Base-by-base conservation (phyloP, 106 monocot species). In the Xerophyta viscosa region DNA sequence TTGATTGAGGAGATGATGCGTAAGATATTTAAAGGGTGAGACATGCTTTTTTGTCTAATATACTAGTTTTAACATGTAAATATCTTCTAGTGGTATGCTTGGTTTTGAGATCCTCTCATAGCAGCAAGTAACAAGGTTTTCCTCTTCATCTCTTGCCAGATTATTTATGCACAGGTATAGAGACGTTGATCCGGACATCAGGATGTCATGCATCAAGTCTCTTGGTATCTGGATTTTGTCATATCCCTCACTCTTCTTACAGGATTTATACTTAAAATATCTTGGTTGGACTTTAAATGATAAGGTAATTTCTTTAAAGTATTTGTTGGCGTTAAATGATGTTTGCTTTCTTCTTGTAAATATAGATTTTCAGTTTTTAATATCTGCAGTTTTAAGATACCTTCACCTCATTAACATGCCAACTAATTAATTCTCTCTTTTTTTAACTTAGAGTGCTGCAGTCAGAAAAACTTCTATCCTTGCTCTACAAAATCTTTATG, bases 221-320 rank as follows among this genome's bases (percentile, higher is more conserved):
- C 88, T 96, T 52, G 96, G 96, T 52, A 49, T 63, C n/a, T 96
- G 96, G 96, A 85, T 96, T 67, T 57, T 73, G 41, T 81, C 81
- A 46, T 96, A 96, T 61, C 88, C 96, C 53, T 85, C 89, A 61
- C 68, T 96, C 22, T 96, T 96, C 64, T 85, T 96, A 70, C 84
- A 96, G 67, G 96, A 96, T 69, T 73, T 78, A 29, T 96, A 96
- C 56, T 71, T 96, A 41, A 96, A 96, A 46, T 96, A 96, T 64
- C 88, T 96, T 57, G 96, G 96, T 0, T 96, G 96, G 96, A 96
- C 88, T 45, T 54, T 96, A 46, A 96, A 96, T 77, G 96, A 96
- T 63, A 89, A 89, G 71, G 96, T 82, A 78, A 71, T 46, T 52
- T 27, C 20, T 15, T 21, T 22, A 20, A 33, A 33, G 33, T 33